These are phyloP conservation scores for Alloteropsis semialata DNA, from an alignment of 176 grass and related monocot genomes.

Conservation along the genomic window DNA sequence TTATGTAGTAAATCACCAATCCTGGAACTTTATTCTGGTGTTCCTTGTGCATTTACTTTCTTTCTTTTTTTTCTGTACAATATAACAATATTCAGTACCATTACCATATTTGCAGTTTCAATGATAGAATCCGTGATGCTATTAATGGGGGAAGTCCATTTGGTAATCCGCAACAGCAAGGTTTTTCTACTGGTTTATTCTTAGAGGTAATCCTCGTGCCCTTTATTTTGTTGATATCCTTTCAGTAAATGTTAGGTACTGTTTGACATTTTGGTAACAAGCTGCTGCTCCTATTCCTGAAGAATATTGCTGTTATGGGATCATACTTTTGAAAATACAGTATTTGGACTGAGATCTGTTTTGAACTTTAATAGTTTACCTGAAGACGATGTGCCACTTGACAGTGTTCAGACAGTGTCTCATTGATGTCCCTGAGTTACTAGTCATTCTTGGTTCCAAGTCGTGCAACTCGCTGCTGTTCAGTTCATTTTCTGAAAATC, in stretches of 20 bases:
- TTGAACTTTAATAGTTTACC: neutral
- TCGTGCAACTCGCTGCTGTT: neutral
- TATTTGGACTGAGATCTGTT: slow-evolving; percentile 9
- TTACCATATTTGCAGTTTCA: slow-evolving; percentile 59
- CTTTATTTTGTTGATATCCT: neutral
- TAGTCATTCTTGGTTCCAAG: neutral
- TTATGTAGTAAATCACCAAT: neutral
- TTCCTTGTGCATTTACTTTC: neutral
- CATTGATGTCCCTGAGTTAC: neutral
- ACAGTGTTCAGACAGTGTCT: no score
- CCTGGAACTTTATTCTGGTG: neutral
- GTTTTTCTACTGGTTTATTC: slow-evolving; percentile 81
- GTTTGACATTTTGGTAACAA: slow-evolving; percentile 17
- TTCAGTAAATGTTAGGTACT: neutral
- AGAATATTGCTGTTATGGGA: neutral
- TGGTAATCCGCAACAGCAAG: slow-evolving; percentile 86
- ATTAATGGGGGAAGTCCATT: slow-evolving; percentile 86
- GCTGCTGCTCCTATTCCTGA: slow-evolving; percentile 2
- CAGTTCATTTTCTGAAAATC: neutral
- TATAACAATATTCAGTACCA: neutral
- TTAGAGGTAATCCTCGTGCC: slow-evolving; percentile 56
- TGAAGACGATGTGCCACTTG: neutral
- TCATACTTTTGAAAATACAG: slow-evolving; percentile 18
- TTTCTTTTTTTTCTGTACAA: neutral
- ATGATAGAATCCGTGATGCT: slow-evolving; percentile 96